Evolutionary conservation across 1,139 yeast genomes (phyloP).

Genomic region (Williopsis jadinii): DNA sequence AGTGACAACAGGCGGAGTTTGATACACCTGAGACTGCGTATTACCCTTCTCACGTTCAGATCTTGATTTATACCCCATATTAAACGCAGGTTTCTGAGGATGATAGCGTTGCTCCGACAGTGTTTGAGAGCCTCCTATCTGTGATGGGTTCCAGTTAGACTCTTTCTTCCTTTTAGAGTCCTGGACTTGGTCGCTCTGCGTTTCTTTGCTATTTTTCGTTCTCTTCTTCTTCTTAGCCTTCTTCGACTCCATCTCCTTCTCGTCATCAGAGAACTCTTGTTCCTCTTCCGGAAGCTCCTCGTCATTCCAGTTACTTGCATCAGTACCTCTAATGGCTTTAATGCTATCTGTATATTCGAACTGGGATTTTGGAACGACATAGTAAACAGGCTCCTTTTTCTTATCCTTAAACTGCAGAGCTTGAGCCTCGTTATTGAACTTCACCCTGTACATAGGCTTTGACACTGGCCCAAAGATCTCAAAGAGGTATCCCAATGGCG

Average conservation of each 20-base stretch:
- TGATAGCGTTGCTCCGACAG: slow-evolving; percentile 7
- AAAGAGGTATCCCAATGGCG: slow-evolving; percentile 71
- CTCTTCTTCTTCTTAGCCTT: slow-evolving; percentile 46
- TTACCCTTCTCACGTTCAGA: slow-evolving; percentile 1
- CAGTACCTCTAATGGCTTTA: slow-evolving; percentile 73
- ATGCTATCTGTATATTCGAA: slow-evolving; percentile 73
- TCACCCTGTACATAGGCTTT: slow-evolving; percentile 75
- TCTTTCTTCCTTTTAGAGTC: slow-evolving; percentile 2
- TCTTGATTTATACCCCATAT: slow-evolving; percentile 4
- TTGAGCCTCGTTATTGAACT: slow-evolving; percentile 53
- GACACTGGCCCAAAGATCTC: slow-evolving; percentile 91
- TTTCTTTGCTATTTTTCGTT: slow-evolving; percentile 2
- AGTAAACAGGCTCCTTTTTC: slow-evolving; percentile 57
- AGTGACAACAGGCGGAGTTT: slow-evolving; percentile 4
- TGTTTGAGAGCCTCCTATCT: not conserved
- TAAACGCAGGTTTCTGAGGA: slow-evolving; percentile 5
- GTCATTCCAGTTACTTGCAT: slow-evolving; percentile 91
- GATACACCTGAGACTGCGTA: not conserved
- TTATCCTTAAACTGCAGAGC: slow-evolving; percentile 33
- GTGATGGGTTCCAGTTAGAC: slow-evolving; percentile 2
- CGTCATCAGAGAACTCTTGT: slow-evolving; percentile 94
- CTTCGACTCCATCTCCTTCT: slow-evolving; percentile 48
- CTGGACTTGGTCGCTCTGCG: slow-evolving; percentile 34
- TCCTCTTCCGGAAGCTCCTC: slow-evolving; percentile 92
- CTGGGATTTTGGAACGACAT: slow-evolving; percentile 75